Evolutionary conservation across 2,329 filamentous ascomycete genomes (phyloP).

Genomic region (Arthrobotrys sphaeroides): DNA sequence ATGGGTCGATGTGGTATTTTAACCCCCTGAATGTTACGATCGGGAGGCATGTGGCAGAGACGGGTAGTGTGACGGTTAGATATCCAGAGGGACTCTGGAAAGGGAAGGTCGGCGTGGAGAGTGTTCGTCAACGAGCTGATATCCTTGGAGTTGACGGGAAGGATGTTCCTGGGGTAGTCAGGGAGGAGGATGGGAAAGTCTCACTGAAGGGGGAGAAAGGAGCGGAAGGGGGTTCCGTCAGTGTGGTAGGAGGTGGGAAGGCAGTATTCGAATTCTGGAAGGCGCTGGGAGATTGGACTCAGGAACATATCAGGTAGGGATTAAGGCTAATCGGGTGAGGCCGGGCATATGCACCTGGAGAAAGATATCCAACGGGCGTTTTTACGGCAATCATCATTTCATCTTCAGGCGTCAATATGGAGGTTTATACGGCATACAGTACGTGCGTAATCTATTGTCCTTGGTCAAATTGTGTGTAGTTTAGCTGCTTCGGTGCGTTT

Average conservation of each 20-base stretch:
- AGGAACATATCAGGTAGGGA: neutral
- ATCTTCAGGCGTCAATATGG: too few species aligned
- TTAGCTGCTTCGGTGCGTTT: neutral
- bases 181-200: constrained; percentile 8
- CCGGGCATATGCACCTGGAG: too few species aligned
- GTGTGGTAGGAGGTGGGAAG: neutral
- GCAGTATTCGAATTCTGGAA: neutral
- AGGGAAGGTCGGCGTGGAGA: constrained; percentile 14
- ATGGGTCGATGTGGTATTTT: neutral
- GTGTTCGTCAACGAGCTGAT: neutral
- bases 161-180: neutral
- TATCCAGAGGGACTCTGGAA: constrained; percentile 15
- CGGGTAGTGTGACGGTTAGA: neutral
- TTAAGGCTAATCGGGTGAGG: too few species aligned
- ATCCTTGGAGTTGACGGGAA: neutral
- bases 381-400: too few species aligned
- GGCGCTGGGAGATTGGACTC: too few species aligned
- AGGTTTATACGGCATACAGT: too few species aligned
- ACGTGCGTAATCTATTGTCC: too few species aligned
- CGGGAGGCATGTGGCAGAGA: neutral
- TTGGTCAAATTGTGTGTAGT: neutral
- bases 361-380: too few species aligned
- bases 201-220: neutral
- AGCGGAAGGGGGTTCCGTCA: neutral
- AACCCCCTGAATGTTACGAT: neutral